These are phyloP conservation scores for Hygrophorus pudorinus DNA, from an alignment of 768 basidiomycete species.

Conservation along the genomic window DNA sequence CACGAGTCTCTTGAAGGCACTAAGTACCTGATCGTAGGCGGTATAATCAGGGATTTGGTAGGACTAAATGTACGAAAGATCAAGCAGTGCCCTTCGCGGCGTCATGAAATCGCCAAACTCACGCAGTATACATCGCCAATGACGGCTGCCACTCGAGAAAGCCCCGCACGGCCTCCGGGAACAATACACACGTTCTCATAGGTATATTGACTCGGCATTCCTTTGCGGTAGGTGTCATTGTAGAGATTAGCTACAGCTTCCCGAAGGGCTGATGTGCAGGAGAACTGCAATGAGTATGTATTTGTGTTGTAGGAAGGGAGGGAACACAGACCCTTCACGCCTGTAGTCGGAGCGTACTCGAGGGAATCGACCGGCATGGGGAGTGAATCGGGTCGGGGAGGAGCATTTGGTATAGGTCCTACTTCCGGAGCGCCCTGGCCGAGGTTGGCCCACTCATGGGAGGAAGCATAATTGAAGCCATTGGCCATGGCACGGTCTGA, in stretches of 20 bases:
- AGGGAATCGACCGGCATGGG: constrained; percentile 59
- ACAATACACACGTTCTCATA: constrained; percentile 93
- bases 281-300: not conserved
- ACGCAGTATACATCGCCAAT: constrained; percentile 85
- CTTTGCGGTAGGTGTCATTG: constrained; percentile 78
- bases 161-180: constrained; percentile 84
- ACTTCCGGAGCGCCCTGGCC: constrained; percentile 93
- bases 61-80: constrained; percentile 32
- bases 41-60: constrained; percentile 93
- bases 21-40: constrained; percentile 74
- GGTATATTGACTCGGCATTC: constrained; percentile 77
- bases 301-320: not conserved
- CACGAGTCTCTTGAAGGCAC: constrained; percentile 81
- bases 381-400: constrained; percentile 54
- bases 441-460: constrained; percentile 78
- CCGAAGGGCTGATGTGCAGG: constrained; percentile 47
- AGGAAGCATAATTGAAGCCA: constrained; percentile 72
- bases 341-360: constrained; percentile 91
- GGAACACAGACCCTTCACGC: constrained; percentile 56
- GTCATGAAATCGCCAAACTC: constrained; percentile 12
- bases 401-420: constrained; percentile 71
- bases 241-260: constrained; percentile 88
- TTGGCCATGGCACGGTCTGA: constrained; percentile 94
- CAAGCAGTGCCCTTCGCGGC: constrained; percentile 4
- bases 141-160: constrained; percentile 87